A percentile compares a stretch with the other conserved stretches of the same genome.
Conservation (phyloP, 164 flowering plant species). For the Vitis vinifera region DNA sequence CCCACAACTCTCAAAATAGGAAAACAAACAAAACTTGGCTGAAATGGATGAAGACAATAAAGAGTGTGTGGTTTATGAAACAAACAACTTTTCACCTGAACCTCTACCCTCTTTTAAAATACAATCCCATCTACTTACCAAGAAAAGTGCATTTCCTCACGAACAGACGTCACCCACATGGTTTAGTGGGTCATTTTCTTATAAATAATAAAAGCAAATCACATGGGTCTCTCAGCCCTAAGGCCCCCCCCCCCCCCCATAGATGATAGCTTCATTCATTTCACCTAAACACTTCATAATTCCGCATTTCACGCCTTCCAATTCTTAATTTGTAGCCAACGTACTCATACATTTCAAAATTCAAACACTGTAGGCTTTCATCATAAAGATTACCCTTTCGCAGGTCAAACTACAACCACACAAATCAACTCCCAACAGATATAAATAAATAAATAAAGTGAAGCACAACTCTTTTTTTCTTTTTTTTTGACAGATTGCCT, state of each 20-base stretch:
- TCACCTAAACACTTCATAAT: not conserved
- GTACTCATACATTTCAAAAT: not conserved
- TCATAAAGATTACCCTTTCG: not conserved
- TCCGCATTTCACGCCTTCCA: slow-evolving; percentile 11
- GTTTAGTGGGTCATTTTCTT: not conserved
- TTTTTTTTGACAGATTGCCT: too few relatives aligned
- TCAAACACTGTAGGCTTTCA: not conserved
- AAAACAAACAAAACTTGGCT: too few relatives aligned
- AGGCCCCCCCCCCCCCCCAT: not conserved
- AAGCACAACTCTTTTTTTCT: slow-evolving; percentile 4
- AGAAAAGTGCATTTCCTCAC: too few relatives aligned
- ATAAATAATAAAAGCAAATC: not conserved
- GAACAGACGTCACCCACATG: too few relatives aligned
- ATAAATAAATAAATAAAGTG: not conserved
- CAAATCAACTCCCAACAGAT: not conserved
- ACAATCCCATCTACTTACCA: too few relatives aligned
- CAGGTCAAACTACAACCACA: not conserved
- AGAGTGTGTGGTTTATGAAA: too few relatives aligned
- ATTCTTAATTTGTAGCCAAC: not conserved
- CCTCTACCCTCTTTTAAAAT: too few relatives aligned
- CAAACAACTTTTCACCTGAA: too few relatives aligned
- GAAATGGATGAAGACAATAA: too few relatives aligned
- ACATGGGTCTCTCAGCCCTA: not conserved
- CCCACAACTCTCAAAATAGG: too few relatives aligned
- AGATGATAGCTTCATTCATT: not conserved